phyloP scores from a whole-genome alignment of 331 rosid genomes.

The Dryas integrifolia region DNA sequence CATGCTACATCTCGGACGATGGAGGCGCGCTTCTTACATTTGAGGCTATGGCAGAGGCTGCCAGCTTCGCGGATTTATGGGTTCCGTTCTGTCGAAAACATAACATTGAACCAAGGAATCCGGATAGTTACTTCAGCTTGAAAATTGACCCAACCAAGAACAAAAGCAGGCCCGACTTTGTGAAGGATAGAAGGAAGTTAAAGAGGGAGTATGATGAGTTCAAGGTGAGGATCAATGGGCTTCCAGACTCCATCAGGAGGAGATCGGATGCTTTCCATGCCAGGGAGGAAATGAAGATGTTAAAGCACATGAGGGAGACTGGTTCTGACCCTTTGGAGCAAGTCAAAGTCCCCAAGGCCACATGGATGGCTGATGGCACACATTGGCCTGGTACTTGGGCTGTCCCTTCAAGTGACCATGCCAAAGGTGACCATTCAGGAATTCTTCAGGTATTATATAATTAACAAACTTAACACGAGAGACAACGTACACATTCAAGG shows the following conservation, averaged over 20 bases:
- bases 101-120: slow-evolving; percentile 75
- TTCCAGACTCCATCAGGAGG: slow-evolving; percentile 79
- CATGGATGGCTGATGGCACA: slow-evolving; percentile 98
- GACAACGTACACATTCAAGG: no score
- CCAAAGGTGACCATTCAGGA: slow-evolving; percentile 77
- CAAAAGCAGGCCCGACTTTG: slow-evolving; percentile 66
- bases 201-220: slow-evolving; percentile 93
- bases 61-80: slow-evolving; percentile 85
- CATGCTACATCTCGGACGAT: slow-evolving; percentile 84
- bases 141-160: slow-evolving; percentile 86
- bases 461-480: no score
- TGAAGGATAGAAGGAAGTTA: slow-evolving; percentile 83
- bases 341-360: slow-evolving; percentile 62
- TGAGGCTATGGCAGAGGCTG: slow-evolving; percentile 99
- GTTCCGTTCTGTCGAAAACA: slow-evolving; percentile 89
- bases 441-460: slow-evolving; percentile 63
- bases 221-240: slow-evolving; percentile 81
- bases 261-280: slow-evolving; percentile 93
- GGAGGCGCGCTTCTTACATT: slow-evolving; percentile 84
- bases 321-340: slow-evolving; percentile 61
- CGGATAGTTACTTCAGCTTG: slow-evolving; percentile 65
- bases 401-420: slow-evolving; percentile 50
- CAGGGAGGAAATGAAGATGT: slow-evolving; percentile 87
- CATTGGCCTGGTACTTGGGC: slow-evolving; percentile 96
- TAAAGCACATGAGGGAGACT: slow-evolving; percentile 67